These are phyloP conservation scores for Fusarium liriodendri DNA, from an alignment of 2,329 filamentous ascomycete genomes.

Conservation along the genomic window DNA sequence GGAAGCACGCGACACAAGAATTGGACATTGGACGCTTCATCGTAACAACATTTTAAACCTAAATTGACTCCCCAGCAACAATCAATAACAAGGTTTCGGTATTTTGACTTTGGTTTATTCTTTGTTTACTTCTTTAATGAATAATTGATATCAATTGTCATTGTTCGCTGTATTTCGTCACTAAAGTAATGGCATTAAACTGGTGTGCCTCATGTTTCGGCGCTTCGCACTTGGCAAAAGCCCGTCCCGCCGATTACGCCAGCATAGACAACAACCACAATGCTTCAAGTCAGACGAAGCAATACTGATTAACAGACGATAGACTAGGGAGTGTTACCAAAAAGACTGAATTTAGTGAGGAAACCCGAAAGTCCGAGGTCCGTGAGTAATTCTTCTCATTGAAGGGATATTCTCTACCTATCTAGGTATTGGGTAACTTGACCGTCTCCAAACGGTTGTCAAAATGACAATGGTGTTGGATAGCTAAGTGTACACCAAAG, in stretches of 20 bases:
- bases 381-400: not conserved
- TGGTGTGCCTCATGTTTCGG: not conserved
- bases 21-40: constrained; percentile 7
- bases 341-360: not conserved
- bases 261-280: not conserved
- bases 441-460: not conserved
- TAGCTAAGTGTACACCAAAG: not conserved
- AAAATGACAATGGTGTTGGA: not conserved
- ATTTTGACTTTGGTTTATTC: not conserved
- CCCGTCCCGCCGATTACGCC: constrained; percentile 22
- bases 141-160: constrained; percentile 13
- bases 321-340: not conserved
- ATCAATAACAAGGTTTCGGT: not conserved
- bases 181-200: not conserved
- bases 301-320: not conserved
- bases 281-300: too few relatives aligned
- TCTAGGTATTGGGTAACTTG: not conserved
- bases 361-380: not conserved
- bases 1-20: constrained; percentile 33
- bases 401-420: not conserved
- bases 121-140: not conserved
- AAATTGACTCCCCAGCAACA: not conserved
- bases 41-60: not conserved
- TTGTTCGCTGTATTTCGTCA: constrained; percentile 5
- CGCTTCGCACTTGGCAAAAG: constrained; percentile 24